Evolutionary conservation across 331 rosid species (phyloP).

Genomic region (Malus hybrid): DNA sequence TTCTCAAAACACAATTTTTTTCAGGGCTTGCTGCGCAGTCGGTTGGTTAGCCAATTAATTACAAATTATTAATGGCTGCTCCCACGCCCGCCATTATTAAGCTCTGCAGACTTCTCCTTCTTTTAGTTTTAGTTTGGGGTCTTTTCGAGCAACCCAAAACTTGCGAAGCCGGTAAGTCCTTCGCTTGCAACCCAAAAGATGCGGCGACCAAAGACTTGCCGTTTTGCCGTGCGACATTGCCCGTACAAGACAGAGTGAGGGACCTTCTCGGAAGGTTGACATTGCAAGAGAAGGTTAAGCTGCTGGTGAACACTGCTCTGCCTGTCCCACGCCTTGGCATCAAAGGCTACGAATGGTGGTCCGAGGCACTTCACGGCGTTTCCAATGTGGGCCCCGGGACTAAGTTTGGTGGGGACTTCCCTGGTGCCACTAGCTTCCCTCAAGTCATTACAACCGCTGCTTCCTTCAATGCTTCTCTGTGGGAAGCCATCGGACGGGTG

Average conservation of each 20-base stretch:
- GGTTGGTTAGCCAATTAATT: not conserved
- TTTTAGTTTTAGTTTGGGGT: constrained; percentile 7
- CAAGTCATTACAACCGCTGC: constrained; percentile 94
- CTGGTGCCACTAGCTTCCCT: constrained; percentile 82
- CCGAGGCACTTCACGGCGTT: constrained; percentile 42
- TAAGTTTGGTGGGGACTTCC: constrained; percentile 45
- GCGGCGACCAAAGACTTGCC: constrained; percentile 22
- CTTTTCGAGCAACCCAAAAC: not conserved
- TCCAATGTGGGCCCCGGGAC: constrained; percentile 75
- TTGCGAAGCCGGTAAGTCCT: constrained; percentile 32
- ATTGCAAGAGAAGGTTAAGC: constrained; percentile 54
- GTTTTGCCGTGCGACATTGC: constrained; percentile 38
- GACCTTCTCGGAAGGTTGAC: constrained; percentile 67
- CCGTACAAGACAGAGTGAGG: constrained; percentile 46
- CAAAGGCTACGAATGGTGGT: constrained; percentile 85
- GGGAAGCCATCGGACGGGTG: constrained; percentile 91
- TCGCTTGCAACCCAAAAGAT: constrained; percentile 70
- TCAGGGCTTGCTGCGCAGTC: not conserved
- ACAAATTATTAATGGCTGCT: not conserved
- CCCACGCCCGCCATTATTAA: not conserved
- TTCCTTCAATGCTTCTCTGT: constrained; percentile 70
- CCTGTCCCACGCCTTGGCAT: constrained; percentile 69
- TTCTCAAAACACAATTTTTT: not conserved
- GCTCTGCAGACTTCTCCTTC: not conserved
- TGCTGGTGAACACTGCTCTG: constrained; percentile 56